Percentiles rank a stretch among this genome's conserved stretches.
These are phyloP conservation scores for Persicaria tinctoria DNA, from an alignment of 148 eudicot genomes.

Conservation along the genomic window DNA sequence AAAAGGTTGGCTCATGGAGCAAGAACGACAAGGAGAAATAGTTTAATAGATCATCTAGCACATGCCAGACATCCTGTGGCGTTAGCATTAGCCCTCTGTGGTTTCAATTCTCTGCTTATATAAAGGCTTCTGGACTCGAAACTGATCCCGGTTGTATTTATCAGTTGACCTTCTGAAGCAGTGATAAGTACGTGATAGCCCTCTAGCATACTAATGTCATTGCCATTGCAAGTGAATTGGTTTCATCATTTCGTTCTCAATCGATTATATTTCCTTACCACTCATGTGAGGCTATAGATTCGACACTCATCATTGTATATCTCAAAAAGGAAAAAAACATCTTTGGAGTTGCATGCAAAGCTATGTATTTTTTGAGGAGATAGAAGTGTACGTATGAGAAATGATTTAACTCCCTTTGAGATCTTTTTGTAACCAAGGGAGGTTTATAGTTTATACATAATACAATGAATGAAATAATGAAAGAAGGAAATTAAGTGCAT, in stretches of 20 bases:
- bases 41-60: constrained; percentile 22
- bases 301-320: too few species aligned
- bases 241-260: too few species aligned
- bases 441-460: background rate
- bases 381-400: background rate
- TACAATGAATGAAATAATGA: constrained; percentile 3
- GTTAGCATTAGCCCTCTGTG: constrained; percentile 49
- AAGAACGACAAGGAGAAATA: constrained; percentile 28
- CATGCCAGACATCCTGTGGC: constrained; percentile 26
- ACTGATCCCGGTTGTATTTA: constrained; percentile 18
- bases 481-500: background rate
- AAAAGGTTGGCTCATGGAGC: constrained; percentile 21
- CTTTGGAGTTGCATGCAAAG: too few species aligned
- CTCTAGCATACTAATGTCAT: background rate
- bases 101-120: constrained; percentile 53
- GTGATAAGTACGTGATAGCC: background rate
- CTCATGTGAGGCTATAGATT: too few species aligned
- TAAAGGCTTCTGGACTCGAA: constrained; percentile 47
- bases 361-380: too few species aligned
- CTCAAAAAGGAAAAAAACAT: too few species aligned
- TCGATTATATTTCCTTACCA: too few species aligned
- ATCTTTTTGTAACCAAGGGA: background rate
- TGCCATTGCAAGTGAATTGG: too few species aligned
- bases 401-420: background rate
- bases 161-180: background rate